Percentiles rank a stretch among this genome's conserved stretches.
phyloP scores from a whole-genome alignment of 1,139 yeast genomes.

The Diutina sp. region DNA sequence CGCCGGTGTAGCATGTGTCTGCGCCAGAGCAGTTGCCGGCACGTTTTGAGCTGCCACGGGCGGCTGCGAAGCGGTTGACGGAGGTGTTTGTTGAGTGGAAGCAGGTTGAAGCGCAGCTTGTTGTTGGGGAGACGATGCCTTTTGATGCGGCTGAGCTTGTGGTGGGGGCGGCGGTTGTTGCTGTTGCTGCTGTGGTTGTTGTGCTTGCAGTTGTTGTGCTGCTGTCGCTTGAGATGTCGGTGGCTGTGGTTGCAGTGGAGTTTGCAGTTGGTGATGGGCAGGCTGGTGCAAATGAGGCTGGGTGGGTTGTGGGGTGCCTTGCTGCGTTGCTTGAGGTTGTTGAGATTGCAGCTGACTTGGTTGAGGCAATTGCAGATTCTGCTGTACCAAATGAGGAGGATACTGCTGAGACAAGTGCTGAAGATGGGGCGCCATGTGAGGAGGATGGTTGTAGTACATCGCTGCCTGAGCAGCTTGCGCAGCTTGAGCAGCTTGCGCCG shows the following conservation, averaged over 20 bases:
- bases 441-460: slow-evolving; percentile 2
- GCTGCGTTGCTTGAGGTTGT: neutral
- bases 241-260: slow-evolving; percentile 3
- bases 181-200: slow-evolving; percentile 1
- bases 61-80: neutral
- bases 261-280: slow-evolving; percentile 3
- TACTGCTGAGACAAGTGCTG: neutral
- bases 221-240: too few species aligned
- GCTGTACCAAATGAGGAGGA: neutral
- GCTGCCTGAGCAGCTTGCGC: neutral
- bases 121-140: slow-evolving; percentile 3
- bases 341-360: neutral
- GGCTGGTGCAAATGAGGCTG: neutral
- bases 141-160: slow-evolving; percentile 1
- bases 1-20: slow-evolving; percentile 2
- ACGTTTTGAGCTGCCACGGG: slow-evolving; percentile 4
- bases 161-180: neutral
- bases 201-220: slow-evolving; percentile 4
- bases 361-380: neutral
- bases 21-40: neutral
- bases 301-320: neutral
- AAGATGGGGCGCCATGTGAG: neutral
- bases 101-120: slow-evolving; percentile 3
- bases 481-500: neutral
- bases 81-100: neutral